phyloP scores from a whole-genome alignment of 306 rosid species.

The Cucurbita pepo region DNA sequence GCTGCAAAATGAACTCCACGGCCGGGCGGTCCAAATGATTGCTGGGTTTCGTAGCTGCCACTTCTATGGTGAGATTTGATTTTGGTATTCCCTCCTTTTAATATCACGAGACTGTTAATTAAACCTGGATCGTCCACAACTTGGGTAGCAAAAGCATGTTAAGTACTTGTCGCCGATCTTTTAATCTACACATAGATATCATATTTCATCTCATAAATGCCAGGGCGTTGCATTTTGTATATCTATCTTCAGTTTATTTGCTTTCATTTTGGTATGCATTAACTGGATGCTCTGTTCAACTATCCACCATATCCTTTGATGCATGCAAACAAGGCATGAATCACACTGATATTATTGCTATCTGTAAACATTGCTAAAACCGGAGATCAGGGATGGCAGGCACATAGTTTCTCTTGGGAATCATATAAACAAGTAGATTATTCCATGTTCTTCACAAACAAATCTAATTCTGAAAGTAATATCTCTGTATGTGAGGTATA shows the following conservation, averaged over 20 bases:
- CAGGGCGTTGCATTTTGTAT: too few relatives aligned
- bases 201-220: too few relatives aligned
- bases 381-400: background rate
- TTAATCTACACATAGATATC: background rate
- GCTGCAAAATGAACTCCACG: constrained; percentile 31
- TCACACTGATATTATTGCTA: background rate
- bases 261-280: background rate
- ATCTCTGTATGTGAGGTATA: background rate
- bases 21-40: constrained; percentile 32
- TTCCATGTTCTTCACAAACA: background rate
- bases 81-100: background rate
- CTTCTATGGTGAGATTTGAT: constrained; percentile 42
- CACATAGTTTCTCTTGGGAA: background rate
- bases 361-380: background rate
- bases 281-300: background rate
- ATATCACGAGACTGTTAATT: background rate
- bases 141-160: background rate
- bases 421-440: background rate
- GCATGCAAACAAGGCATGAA: background rate
- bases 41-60: constrained; percentile 34
- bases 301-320: background rate
- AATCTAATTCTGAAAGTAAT: background rate
- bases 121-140: background rate
- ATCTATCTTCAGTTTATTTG: background rate
- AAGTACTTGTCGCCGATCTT: background rate